Base-by-base conservation (phyloP, 106 monocot species). In the Posidonia australis region DNA sequence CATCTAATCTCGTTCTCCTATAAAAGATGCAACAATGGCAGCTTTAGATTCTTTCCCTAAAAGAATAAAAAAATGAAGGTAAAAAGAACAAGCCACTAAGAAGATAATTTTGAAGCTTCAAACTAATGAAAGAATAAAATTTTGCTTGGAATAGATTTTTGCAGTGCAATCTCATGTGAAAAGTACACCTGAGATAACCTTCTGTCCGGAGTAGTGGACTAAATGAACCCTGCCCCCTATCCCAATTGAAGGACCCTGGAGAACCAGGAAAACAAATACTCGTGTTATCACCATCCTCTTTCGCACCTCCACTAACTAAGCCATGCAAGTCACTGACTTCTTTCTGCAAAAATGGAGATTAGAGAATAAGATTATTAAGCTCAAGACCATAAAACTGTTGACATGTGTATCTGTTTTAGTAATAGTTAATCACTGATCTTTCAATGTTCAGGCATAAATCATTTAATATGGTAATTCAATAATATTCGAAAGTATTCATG, bases 151-250 rank as follows among this genome's bases (percentile, higher is more conserved):
- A 36, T 18, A 53, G 20, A 5, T n/a, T 16, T 13, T 13, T 7
- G 13, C 7, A 12, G 19, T 5, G 13, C 16, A 52, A 52, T 59
- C 13, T 23, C 21, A 54, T 30, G 62, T 5, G 42, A 42, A 53
- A 44, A 75, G 70, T 63, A 54, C 58, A 90, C 93, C 81, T 86
- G 80, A 58, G 86, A 79, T 58, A 84, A 74, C 51, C 84, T 86
- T 82, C 83, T 94, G 43, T 89, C 86, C 58, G 84, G 68, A 44
- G 80, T 82, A 94, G 80, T 32, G 93, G 89, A 74, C 89, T 94
- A 45, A 80, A 89, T 71, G 71, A 75, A 63, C 80, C 84, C 21
- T 80, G 86, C 21, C 51, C 58, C 32, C 62, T 71, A 61, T 82
- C 82, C 84, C 81, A 80, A 67, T 84, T 86, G 18, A 89, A 80